A percentile compares a stretch with the other conserved stretches of the same genome.
These are phyloP conservation scores for Pontederia crassipes DNA, from an alignment of 176 grass and related monocot genomes.

Conservation along the genomic window DNA sequence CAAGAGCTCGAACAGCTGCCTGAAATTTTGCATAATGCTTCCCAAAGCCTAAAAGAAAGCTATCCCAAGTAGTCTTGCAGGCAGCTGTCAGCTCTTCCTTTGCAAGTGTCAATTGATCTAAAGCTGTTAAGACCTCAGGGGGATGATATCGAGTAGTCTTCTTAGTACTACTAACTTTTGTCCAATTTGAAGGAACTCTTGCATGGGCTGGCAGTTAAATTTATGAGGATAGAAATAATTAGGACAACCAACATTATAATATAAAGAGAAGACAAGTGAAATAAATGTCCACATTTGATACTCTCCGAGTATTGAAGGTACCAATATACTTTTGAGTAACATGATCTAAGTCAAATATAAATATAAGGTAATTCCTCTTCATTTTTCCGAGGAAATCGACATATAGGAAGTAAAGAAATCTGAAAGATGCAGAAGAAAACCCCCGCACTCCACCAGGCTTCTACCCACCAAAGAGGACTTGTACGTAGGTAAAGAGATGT, in stretches of 20 bases:
- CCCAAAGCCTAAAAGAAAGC: conserved; percentile 51
- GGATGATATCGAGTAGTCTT: conserved; percentile 78
- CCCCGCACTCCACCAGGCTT: too few species aligned
- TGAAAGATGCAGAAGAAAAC: too few species aligned
- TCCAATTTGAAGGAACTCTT: conserved; percentile 74
- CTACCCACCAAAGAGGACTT: too few species aligned
- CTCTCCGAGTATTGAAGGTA: neutral
- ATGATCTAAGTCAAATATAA: too few species aligned
- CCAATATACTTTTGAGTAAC: too few species aligned
- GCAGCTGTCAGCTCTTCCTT: conserved; percentile 71
- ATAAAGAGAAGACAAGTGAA: neutral
- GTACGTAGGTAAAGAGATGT: too few species aligned
- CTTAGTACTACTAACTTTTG: conserved; percentile 86
- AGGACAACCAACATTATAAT: neutral
- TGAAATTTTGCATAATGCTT: conserved; percentile 82
- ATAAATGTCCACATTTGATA: neutral
- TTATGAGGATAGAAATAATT: conserved; percentile 2
- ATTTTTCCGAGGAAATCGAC: too few species aligned
- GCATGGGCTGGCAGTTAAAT: conserved; percentile 50
- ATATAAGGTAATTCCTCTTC: too few species aligned
- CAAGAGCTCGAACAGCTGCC: conserved; percentile 65
- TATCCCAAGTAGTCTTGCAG: conserved; percentile 68
- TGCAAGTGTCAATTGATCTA: conserved; percentile 63
- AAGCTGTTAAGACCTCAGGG: conserved; percentile 54
- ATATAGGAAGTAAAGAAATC: too few species aligned